Evolutionary conservation across 352 stramenopile genomes (phyloP).

Genomic region (Phytophthora ohioensis): DNA sequence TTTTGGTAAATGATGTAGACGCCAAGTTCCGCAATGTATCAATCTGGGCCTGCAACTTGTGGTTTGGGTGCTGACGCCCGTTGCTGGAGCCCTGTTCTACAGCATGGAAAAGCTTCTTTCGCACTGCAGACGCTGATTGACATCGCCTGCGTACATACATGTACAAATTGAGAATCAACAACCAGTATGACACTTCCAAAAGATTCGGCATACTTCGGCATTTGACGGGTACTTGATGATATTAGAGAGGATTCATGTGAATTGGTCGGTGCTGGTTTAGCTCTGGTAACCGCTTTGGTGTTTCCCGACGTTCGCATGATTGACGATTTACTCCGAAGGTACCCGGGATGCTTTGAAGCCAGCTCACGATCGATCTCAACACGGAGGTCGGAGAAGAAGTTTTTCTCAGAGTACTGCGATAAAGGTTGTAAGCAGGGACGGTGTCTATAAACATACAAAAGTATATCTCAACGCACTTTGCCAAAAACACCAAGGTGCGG

Average conservation of each 20-base stretch:
- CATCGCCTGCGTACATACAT: slow-evolving; percentile 48
- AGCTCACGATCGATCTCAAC: slow-evolving; percentile 38
- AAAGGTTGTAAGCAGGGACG: neutral
- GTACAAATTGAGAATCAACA: slow-evolving; percentile 2
- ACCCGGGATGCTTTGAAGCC: slow-evolving; percentile 20
- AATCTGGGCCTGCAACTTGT: slow-evolving; percentile 48
- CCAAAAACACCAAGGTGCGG: slow-evolving; percentile 22
- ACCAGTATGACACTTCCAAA: neutral
- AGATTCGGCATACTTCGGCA: slow-evolving; percentile 27
- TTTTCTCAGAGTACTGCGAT: slow-evolving; percentile 25
- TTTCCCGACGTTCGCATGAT: slow-evolving; percentile 22
- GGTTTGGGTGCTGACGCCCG: slow-evolving; percentile 38
- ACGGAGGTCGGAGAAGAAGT: slow-evolving; percentile 34
- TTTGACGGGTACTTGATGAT: slow-evolving; percentile 38
- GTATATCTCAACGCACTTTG: slow-evolving; percentile 21
- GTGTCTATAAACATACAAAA: neutral
- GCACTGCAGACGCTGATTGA: slow-evolving; percentile 70
- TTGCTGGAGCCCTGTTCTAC: slow-evolving; percentile 57
- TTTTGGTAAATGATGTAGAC: slow-evolving; percentile 21
- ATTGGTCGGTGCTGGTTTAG: neutral
- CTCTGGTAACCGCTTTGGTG: slow-evolving; percentile 17
- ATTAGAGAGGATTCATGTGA: slow-evolving; percentile 14
- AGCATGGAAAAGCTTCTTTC: slow-evolving; percentile 69
- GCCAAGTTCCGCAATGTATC: slow-evolving; percentile 47
- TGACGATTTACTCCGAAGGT: slow-evolving; percentile 34